phyloP scores from a whole-genome alignment of 768 basidiomycete genomes.

The Hypholoma fasciculare region DNA sequence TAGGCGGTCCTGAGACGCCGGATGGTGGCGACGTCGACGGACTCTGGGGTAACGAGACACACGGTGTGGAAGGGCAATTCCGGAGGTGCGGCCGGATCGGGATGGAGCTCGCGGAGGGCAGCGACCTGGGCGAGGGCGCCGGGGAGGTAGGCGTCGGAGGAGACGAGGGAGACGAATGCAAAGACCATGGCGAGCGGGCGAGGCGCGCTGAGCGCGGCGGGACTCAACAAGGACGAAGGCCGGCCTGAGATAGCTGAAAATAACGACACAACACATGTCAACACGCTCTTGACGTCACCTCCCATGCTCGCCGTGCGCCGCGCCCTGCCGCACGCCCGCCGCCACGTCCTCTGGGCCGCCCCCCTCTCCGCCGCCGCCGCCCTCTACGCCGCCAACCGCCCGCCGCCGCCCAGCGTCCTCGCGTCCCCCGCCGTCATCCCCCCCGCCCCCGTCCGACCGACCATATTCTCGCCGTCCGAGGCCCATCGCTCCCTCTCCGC shows the following conservation, averaged over 20 bases:
- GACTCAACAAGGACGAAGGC: constrained; percentile 14
- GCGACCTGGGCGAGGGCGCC: constrained; percentile 88
- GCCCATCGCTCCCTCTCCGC: constrained; percentile 44
- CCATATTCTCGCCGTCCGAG: constrained; percentile 73
- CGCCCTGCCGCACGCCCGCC: constrained; percentile 21
- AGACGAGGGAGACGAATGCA: constrained; percentile 91
- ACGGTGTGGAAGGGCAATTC: constrained; percentile 77
- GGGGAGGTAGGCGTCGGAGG: constrained; percentile 90
- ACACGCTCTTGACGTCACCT: constrained; percentile 27
- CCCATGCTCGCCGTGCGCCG: constrained; percentile 4
- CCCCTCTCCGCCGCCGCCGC: constrained; percentile 58
- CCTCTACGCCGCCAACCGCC: constrained; percentile 44
- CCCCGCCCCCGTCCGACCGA: constrained; percentile 21
- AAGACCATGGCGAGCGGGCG: constrained; percentile 35
- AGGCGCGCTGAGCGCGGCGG: constrained; percentile 18
- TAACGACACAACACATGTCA: constrained; percentile 29
- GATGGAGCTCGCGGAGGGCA: constrained; percentile 81
- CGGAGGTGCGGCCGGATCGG: constrained; percentile 52
- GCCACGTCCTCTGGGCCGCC: constrained; percentile 50
- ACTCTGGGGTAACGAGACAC: constrained; percentile 93
- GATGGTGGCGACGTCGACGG: constrained; percentile 80
- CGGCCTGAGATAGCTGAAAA: constrained; percentile 11
- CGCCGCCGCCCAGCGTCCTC: constrained; percentile 40
- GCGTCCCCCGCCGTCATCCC: constrained; percentile 48
- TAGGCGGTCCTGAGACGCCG: constrained; percentile 79